phyloP scores from a whole-genome alignment of 345 rosid genomes.

The sweet orange (Citrus sinensis) region DNA sequence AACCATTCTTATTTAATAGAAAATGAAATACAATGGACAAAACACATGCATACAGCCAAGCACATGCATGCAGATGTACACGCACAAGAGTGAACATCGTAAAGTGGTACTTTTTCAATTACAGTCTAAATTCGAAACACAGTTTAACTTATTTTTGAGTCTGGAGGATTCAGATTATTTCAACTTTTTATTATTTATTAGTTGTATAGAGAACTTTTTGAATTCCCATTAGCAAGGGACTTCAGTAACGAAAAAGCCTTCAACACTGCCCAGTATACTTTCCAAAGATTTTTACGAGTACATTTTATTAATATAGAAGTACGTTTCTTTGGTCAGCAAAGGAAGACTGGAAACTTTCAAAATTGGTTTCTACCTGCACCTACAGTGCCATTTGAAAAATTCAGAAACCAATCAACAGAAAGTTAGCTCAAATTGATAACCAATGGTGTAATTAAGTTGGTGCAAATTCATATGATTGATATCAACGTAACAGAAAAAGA shows the following conservation, averaged over 20 bases:
- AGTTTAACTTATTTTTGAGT: too few relatives aligned
- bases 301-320: too few relatives aligned
- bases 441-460: background rate
- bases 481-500: background rate
- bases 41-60: background rate
- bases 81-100: background rate
- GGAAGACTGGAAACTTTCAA: background rate
- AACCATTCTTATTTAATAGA: background rate
- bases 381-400: background rate
- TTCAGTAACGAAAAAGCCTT: too few relatives aligned
- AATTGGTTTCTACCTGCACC: background rate
- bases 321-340: background rate
- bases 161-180: too few relatives aligned
- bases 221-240: too few relatives aligned
- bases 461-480: background rate
- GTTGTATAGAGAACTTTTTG: too few relatives aligned
- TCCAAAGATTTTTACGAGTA: too few relatives aligned
- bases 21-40: background rate
- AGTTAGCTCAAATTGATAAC: background rate
- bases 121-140: background rate
- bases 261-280: too few relatives aligned
- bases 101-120: background rate
- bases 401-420: background rate
- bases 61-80: background rate
- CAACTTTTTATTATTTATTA: too few relatives aligned